Evolutionary conservation across 352 stramenopile species (phyloP), one percentile per base, ranked within the genome.

Genomic region (Pelagophyceae sp.): DNA sequence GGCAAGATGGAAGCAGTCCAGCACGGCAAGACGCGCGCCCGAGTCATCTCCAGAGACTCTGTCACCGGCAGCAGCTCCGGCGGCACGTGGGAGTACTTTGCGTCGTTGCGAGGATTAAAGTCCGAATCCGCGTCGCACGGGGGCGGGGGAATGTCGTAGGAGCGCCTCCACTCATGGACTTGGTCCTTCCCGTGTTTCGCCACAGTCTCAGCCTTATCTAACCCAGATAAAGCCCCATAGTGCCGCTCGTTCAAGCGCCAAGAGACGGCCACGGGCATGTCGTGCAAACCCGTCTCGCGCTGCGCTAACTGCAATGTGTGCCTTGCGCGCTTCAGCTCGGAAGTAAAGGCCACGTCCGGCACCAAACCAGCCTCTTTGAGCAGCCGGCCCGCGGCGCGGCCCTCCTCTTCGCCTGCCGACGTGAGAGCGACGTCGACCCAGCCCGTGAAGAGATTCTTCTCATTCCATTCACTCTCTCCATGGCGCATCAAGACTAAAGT

Each of bases 171-270:
- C 75, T 91, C 82, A 80, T 96, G 85, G 50, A 97, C 92, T 70
- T 94, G 85, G 33, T 95, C 90, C 63, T 92, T 85, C n/a, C 92
- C 92, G 71, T 94, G 87, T 80, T 93, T 87, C 75, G 92, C 85
- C 2, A 90, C 89, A 0, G 88, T 91, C 37, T 92, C 89, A 77
- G 90, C 89, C 86, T 96, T 97, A 83, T 96, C 93, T 17, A 96
- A 88, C 19, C 92, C 92, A 80, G 92, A 93, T 50, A 97, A 84
- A 2, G 90, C 83, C 54, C 93, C 93, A 78, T 97, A 97, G 86
- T 96, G 92, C 77, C 93, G 88, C 84, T 97, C 93, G 82, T 97
- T 97, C 15, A 97, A 83, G 51, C 89, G 87, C 91, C 91, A 97
- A 27, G 87, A n/a, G n/a, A n/a, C n/a, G n/a, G n/a, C n/a, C n/a